Conservation (phyloP, 2,329 filamentous ascomycete species). For the Fusarium sp. region DNA sequence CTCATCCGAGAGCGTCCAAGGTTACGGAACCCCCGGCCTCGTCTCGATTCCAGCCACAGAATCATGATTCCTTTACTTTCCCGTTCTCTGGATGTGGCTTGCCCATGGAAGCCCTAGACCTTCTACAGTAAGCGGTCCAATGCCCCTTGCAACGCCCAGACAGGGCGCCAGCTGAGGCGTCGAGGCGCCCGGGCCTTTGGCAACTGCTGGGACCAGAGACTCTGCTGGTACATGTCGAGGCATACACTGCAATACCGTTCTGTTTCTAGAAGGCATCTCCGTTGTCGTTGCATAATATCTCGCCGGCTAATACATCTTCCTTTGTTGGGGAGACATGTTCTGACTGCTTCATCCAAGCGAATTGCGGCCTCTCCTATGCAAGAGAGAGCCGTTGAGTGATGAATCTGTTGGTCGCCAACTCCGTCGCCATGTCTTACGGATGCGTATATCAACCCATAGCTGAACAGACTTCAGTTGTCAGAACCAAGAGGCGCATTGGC, state of each 20-base stretch:
- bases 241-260: conserved; percentile 6
- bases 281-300: conserved; percentile 12
- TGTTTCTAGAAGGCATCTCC: conserved; percentile 37
- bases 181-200: conserved; percentile 1
- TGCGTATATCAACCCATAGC: conserved; percentile 31
- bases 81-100: conserved; percentile 30
- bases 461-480: conserved; percentile 1
- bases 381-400: conserved; percentile 5
- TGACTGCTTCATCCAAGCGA: conserved; percentile 1
- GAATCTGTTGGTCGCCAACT: conserved; percentile 21
- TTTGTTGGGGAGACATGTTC: conserved; percentile 1
- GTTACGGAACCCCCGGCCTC: conserved; percentile 27
- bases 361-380: conserved; percentile 21
- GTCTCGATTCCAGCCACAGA: conserved; percentile 24
- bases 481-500: conserved; percentile 18
- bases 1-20: neutral
- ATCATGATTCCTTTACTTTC: conserved; percentile 24
- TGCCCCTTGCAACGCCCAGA: conserved; percentile 32
- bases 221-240: conserved; percentile 19
- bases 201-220: conserved; percentile 22
- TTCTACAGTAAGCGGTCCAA: conserved; percentile 7
- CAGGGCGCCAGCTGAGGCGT: conserved; percentile 2
- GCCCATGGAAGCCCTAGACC: conserved; percentile 20
- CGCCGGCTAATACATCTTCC: conserved; percentile 25
- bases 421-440: conserved; percentile 4